phyloP scores from a whole-genome alignment of 257 asterid species.

The Solanum phureja region DNA sequence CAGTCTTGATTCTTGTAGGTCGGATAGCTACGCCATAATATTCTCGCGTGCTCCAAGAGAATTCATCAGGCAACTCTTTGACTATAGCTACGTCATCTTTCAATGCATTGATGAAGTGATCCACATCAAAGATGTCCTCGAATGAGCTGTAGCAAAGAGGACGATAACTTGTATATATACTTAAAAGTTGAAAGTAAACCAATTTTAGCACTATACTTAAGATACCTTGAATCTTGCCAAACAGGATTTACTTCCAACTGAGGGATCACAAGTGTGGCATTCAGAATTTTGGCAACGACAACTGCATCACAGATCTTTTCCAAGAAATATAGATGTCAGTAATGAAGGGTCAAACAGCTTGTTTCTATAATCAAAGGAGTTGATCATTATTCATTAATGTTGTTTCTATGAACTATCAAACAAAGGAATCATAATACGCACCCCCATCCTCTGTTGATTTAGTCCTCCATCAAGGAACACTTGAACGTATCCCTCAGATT shows the following conservation, averaged over 20 bases:
- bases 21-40: conserved; percentile 86
- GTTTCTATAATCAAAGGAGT: neutral
- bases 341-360: neutral
- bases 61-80: conserved; percentile 78
- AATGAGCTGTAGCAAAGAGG: conserved; percentile 49
- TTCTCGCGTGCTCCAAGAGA: conserved; percentile 94
- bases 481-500: conserved; percentile 75
- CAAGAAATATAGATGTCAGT: neutral
- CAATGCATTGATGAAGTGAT: conserved; percentile 79
- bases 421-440: conserved; percentile 8
- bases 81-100: conserved; percentile 75
- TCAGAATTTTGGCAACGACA: conserved; percentile 89
- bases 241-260: conserved; percentile 90
- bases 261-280: conserved; percentile 95
- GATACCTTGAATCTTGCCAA: conserved; percentile 96
- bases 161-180: neutral
- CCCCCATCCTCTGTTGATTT: conserved; percentile 98
- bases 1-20: conserved; percentile 80
- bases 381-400: neutral
- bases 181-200: neutral
- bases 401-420: neutral
- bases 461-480: conserved; percentile 96
- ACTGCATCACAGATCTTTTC: conserved; percentile 93
- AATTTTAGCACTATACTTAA: neutral
- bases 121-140: conserved; percentile 89